A percentile compares a stretch with the other conserved stretches of the same genome.
Conservation (phyloP, 495 filamentous ascomycete genomes). For the Hypoxylon perforatum region DNA sequence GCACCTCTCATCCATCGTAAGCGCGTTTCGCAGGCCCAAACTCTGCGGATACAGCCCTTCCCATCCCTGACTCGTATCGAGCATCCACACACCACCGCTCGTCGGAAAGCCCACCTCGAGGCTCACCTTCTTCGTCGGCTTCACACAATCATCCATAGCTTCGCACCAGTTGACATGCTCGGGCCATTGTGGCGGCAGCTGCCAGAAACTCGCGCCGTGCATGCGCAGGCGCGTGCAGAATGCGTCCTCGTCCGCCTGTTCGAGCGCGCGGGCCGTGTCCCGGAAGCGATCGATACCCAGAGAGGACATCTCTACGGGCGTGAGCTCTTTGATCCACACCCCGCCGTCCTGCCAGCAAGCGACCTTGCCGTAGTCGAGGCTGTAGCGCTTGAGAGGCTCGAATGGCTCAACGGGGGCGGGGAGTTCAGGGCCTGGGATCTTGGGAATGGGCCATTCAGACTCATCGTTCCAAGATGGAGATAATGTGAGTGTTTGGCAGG, state of each 20-base stretch:
- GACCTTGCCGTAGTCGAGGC: conserved; percentile 29
- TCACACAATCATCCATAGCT: conserved; percentile 23
- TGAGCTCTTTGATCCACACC: conserved; percentile 30
- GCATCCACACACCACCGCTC: conserved; percentile 29
- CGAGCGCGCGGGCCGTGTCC: conserved; percentile 27
- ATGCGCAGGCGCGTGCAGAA: conserved; percentile 34
- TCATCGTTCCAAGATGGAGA: conserved; percentile 16
- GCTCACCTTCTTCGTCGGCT: conserved; percentile 28
- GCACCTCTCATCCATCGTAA: conserved; percentile 36
- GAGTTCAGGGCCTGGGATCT: conserved; percentile 18
- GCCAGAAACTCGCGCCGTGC: conserved; percentile 31
- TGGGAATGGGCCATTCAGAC: conserved; percentile 13
- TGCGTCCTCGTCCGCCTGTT: conserved; percentile 31
- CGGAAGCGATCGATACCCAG: conserved; percentile 30
- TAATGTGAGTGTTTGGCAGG: conserved; percentile 16
- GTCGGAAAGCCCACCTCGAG: conserved; percentile 26
- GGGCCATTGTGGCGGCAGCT: conserved; percentile 29
- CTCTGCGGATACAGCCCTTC: conserved; percentile 25
- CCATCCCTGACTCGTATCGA: conserved; percentile 15
- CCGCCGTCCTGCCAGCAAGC: conserved; percentile 34
- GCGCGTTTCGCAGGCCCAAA: conserved; percentile 26
- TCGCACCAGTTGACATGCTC: conserved; percentile 23
- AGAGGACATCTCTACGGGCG: conserved; percentile 30
- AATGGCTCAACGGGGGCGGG: conserved; percentile 17
- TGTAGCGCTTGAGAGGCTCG: conserved; percentile 31